Base-by-base conservation (phyloP, 768 basidiomycete species). In the Macrocybe gigantea region DNA sequence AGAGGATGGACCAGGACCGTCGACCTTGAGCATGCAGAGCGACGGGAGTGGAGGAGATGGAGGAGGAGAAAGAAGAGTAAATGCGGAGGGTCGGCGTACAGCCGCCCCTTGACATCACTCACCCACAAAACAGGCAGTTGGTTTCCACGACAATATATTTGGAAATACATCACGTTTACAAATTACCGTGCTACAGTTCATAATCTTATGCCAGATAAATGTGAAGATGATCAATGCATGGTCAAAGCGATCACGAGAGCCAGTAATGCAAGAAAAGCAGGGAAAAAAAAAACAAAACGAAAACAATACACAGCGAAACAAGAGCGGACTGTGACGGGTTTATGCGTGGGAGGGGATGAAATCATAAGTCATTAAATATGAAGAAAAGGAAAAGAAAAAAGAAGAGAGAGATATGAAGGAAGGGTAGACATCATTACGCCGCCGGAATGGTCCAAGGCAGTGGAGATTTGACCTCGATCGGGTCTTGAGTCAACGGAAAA, bases 391-490 rank as follows among this genome's bases (percentile, higher is more conserved):
- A 12, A 33, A 22, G 22, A 22, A 22, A 22, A 22, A 22, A 22
- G 22, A 22, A 22, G 22, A 43, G 3, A 33, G 42, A 33, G 42
- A 33, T n/a, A 22, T n/a, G 32, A 41, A 44, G 42, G 32, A 31
- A 9, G 41, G 10, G 41, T 15, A 5, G n/a, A 41, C 32, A 10
- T 11, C 12, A 22, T 22, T 51, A 51, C 31, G 37, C 44, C 14
- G 59, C 57, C 35, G 57, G 52, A 30, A 66, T 52, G 31, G 56
- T 51, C 65, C 65, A 68, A 4, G 58, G 34, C 14, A 59, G 53
- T 38, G 63, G 40, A 0, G 63, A 49, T 43, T 55, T 66, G 41
- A 54, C 65, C 12, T 73, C 69, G 30, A 60, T 50, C 1, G 60
- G 56, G 2, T 56, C 55, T 13, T 61, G 57, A 11, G 51, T 38